Evolutionary conservation across 331 rosid genomes (phyloP).

Genomic region (Quercus lobata): DNA sequence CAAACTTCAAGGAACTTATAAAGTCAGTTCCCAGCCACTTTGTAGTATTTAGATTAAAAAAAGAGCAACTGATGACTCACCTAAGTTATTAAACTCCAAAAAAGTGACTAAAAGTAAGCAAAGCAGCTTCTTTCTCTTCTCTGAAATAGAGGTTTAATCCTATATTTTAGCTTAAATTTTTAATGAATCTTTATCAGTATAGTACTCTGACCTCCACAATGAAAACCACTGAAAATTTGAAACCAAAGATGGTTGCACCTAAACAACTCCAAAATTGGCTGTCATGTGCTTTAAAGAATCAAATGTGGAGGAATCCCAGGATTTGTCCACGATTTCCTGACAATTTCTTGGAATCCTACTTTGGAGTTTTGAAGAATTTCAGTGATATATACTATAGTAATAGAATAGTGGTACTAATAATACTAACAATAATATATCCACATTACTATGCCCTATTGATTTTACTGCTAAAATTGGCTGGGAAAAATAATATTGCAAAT

Average conservation of each 20-base stretch:
- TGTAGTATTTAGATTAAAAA: slow-evolving; percentile 40
- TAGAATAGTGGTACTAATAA: neutral
- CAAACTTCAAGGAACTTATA: slow-evolving; percentile 23
- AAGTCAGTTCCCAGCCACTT: slow-evolving; percentile 40
- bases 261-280: slow-evolving; percentile 42
- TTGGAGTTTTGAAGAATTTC: slow-evolving; percentile 21
- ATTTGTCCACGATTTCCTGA: slow-evolving; percentile 40
- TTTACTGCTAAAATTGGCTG: neutral
- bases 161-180: slow-evolving; percentile 6
- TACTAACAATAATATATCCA: neutral
- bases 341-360: slow-evolving; percentile 38
- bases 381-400: neutral
- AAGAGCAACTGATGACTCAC: slow-evolving; percentile 23
- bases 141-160: slow-evolving; percentile 10
- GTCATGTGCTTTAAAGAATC: slow-evolving; percentile 40
- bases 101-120: slow-evolving; percentile 48
- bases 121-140: slow-evolving; percentile 27
- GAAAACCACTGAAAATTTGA: neutral
- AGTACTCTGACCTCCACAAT: slow-evolving; percentile 16
- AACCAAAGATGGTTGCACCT: slow-evolving; percentile 8
- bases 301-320: slow-evolving; percentile 35
- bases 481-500: neutral
- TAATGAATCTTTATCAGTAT: neutral
- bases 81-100: slow-evolving; percentile 25
- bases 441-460: neutral